Evolutionary conservation across 176 grass and related monocot species (phyloP).

Genomic region (Carex scoparia): DNA sequence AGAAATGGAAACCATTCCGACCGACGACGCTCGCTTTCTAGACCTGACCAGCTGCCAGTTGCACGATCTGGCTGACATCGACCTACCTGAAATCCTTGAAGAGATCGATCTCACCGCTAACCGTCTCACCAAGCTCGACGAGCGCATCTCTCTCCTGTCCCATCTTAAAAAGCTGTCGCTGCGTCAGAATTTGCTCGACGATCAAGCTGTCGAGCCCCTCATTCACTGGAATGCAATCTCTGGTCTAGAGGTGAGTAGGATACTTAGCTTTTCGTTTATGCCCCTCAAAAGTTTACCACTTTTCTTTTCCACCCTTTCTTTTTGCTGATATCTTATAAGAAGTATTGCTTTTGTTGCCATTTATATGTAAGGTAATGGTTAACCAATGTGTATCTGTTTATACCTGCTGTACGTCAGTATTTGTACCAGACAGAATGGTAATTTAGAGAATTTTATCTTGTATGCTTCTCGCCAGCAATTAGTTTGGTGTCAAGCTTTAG

Average conservation of each 20-base stretch:
- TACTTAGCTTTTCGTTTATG: not conserved
- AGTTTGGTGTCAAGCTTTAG: not conserved
- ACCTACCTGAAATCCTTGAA: conserved; percentile 67
- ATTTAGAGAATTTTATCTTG: not conserved
- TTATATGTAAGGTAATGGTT: not conserved
- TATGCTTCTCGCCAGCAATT: not conserved
- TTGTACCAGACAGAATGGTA: not conserved
- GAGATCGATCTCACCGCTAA: conserved; percentile 94
- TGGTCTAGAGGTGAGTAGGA: conserved; percentile 44
- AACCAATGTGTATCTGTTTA: not conserved
- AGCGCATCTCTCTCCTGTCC: conserved; percentile 48
- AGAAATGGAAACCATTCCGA: conserved; percentile 37
- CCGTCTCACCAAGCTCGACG: conserved; percentile 57
- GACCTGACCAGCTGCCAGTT: conserved; percentile 90
- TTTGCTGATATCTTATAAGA: not conserved
- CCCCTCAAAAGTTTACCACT: not conserved
- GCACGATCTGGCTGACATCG: conserved; percentile 75
- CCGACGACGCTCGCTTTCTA: conserved; percentile 32
- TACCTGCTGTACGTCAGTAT: not conserved
- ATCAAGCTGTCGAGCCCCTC: conserved; percentile 63
- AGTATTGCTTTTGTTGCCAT: not conserved
- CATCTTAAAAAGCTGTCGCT: conserved; percentile 70
- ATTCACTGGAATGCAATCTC: conserved; percentile 61
- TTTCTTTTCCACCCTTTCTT: not conserved
- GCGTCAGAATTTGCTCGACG: conserved; percentile 75